Percentiles rank a stretch among this genome's conserved stretches.
Conservation (phyloP, 371 early-diverging fungal genomes). For the Massospora cicadina region DNA sequence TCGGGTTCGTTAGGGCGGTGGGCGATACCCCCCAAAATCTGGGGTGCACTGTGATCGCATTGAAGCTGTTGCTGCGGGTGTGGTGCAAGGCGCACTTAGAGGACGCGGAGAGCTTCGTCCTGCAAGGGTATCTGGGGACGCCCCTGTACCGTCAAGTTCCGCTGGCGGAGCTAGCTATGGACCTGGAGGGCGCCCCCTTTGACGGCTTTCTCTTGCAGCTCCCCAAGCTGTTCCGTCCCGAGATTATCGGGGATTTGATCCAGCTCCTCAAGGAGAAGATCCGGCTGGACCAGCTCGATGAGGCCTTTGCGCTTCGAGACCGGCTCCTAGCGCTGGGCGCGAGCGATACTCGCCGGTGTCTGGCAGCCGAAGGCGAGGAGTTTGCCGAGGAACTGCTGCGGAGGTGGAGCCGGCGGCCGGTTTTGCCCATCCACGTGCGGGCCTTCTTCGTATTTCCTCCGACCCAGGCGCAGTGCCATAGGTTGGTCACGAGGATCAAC, state of each 20-base stretch:
- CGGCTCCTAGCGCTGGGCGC: not conserved
- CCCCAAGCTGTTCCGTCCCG: not conserved
- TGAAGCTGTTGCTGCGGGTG: not conserved
- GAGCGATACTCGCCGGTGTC: not conserved
- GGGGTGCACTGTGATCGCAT: not conserved
- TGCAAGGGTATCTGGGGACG: not conserved
- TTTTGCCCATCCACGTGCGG: not conserved
- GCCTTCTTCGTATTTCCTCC: not conserved
- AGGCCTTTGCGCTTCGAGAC: not conserved
- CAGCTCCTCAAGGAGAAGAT: not conserved
- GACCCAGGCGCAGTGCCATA: not conserved
- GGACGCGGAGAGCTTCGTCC: not conserved
- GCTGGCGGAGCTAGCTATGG: not conserved
- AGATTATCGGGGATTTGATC: not conserved
- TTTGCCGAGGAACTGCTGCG: not conserved
- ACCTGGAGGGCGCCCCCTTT: not conserved
- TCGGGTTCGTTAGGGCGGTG: not conserved
- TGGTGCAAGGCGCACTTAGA: not conserved
- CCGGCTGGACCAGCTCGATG: not conserved
- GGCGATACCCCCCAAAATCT: not conserved
- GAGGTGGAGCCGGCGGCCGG: not conserved
- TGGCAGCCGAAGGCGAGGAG: not conserved
- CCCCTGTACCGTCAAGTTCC: not conserved
- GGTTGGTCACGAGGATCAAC: not conserved
- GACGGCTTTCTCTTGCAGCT: not conserved